Evolutionary conservation across 1,139 yeast species (phyloP).

Genomic region (Candida dubliniensis): DNA sequence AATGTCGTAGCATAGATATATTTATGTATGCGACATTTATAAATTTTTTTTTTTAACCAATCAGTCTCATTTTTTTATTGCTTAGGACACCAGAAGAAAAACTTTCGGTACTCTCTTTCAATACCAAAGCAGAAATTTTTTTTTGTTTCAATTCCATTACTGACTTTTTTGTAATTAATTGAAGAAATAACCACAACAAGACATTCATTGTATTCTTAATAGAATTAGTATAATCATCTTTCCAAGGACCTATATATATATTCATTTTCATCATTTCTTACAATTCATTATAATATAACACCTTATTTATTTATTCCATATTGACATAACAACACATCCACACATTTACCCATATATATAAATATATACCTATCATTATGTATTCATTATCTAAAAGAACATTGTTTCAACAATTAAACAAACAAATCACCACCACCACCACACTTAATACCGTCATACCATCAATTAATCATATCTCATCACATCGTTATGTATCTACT

Average conservation of each 20-base stretch:
- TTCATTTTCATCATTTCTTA: too few species aligned
- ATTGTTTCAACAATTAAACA: slow-evolving; percentile 8
- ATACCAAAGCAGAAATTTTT: too few species aligned
- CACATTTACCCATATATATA: not conserved
- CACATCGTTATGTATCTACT: slow-evolving; percentile 33
- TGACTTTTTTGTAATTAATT: too few species aligned
- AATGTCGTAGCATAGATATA: not conserved
- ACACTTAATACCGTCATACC: slow-evolving; percentile 3
- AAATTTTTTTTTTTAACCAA: slow-evolving; percentile 1
- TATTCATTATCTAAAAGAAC: slow-evolving; percentile 28
- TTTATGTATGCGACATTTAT: not conserved
- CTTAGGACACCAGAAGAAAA: slow-evolving; percentile 4
- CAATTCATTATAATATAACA: too few species aligned
- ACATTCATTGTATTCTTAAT: too few species aligned
- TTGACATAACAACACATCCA: not conserved
- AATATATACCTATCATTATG: slow-evolving; percentile 17
- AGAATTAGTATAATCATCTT: too few species aligned
- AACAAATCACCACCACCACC: slow-evolving; percentile 6
- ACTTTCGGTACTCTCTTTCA: not conserved
- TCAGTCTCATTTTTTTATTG: slow-evolving; percentile 8
- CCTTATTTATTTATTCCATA: too few species aligned
- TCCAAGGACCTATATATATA: too few species aligned
- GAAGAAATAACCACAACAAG: not conserved
- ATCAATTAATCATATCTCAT: slow-evolving; percentile 5
- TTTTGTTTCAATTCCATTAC: too few species aligned